Evolutionary conservation across 352 stramenopile species (phyloP), one percentile per base, ranked within the genome.

Genomic region (Phytophthora quininea): DNA sequence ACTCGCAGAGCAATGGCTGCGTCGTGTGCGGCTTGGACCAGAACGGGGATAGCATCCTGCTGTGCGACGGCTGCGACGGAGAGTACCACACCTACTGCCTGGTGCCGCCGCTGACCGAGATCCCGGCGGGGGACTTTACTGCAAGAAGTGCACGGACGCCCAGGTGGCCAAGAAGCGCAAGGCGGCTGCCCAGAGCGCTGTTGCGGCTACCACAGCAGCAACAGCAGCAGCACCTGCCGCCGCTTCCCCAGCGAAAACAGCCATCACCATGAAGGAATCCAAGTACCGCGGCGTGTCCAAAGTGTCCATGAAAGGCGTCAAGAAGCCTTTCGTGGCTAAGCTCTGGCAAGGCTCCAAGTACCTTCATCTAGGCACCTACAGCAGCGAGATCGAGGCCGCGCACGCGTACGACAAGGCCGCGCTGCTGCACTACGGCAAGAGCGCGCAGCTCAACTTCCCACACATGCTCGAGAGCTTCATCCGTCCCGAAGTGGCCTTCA

Each of bases 61-160:
- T 95, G 8, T 95, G 88, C 37, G 88, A 95, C 58, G 85, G 87
- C 69, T 95, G 88, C 65, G 84, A 93, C 55, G 86, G 74, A n/a
- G 88, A 95, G 77, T 95, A 94, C 71, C 88, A 95, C 76, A 94
- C 66, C 11, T 92, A 93, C 62, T 95, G 88, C 71, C 82, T 95
- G 14, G 76, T 86, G 51, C 88, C 88, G 7, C 86, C 88, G 47
- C 73, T 95, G 4, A 61, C 62, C 1, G 80, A 91, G 66, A 91
- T 95, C 68, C 88, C 88, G 6, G 71, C 79, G 3, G 86, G 84
- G 38, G 86, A 95, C 54, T 95, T 52, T 95, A 91, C 73, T 95
- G 86, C 62, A 84, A 86, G 64, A 89, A 84, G 51, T 86, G 83
- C 56, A 88, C 71, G 9, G 79, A 83, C 48, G 61, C 73, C 33